A percentile compares a stretch with the other conserved stretches of the same genome.
phyloP scores from a whole-genome alignment of 2,329 filamentous ascomycete species.

The Colletotrichum incanum region DNA sequence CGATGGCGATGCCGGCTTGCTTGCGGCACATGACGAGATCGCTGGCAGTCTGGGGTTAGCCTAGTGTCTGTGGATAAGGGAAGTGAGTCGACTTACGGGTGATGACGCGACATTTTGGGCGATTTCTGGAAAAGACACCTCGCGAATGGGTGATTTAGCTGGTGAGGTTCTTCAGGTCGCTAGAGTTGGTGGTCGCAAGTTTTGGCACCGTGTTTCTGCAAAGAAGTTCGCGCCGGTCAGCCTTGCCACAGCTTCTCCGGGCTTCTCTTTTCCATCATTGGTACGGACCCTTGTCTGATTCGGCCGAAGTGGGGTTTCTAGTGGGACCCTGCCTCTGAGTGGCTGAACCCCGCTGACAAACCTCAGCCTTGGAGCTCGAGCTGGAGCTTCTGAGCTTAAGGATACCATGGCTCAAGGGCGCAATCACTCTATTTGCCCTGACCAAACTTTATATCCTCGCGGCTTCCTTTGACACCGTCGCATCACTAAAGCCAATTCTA shows the following conservation, averaged over 20 bases:
- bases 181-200: slow-evolving; percentile 7
- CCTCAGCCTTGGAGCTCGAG: slow-evolving; percentile 40
- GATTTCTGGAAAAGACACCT: slow-evolving; percentile 15
- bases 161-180: slow-evolving; percentile 21
- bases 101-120: slow-evolving; percentile 87
- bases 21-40: slow-evolving; percentile 99
- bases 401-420: slow-evolving; percentile 11
- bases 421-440: not conserved
- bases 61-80: slow-evolving; percentile 39
- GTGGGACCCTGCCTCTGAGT: slow-evolving; percentile 9
- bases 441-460: not conserved
- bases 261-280: slow-evolving; percentile 35
- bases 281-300: slow-evolving; percentile 27
- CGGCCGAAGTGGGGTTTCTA: slow-evolving; percentile 10
- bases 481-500: too few species aligned
- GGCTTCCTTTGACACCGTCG: not conserved
- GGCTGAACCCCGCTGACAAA: slow-evolving; percentile 41
- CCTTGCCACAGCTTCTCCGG: slow-evolving; percentile 55
- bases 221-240: slow-evolving; percentile 57
- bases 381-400: slow-evolving; percentile 23
- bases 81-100: slow-evolving; percentile 75
- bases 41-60: slow-evolving; percentile 61
- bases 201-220: slow-evolving; percentile 8
- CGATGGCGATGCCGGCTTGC: slow-evolving; percentile 96
- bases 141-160: slow-evolving; percentile 21